phyloP scores from a whole-genome alignment of 75 land plant species.

The Picea glauca region DNA sequence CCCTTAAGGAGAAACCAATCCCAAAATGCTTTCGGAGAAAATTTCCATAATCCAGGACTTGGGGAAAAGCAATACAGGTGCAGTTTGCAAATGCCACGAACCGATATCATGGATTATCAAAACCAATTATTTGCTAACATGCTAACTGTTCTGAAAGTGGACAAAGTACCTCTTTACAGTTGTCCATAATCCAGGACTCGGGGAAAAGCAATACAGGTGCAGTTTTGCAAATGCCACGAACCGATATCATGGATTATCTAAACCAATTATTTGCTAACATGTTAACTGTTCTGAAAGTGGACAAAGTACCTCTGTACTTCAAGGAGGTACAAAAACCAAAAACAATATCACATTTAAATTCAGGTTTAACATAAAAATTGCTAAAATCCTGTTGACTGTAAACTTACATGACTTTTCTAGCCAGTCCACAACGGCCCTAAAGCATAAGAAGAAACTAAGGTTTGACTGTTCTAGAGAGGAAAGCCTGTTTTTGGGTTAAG shows the following conservation, averaged over 20 bases:
- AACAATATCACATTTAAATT: not conserved
- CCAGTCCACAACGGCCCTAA: not conserved
- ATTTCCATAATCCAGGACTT: too few relatives aligned
- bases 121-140: not conserved
- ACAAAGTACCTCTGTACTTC: not conserved
- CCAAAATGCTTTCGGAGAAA: too few relatives aligned
- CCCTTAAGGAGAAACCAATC: too few relatives aligned
- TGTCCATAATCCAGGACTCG: too few relatives aligned
- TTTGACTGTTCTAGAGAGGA: conserved; percentile 17
- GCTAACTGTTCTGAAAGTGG: not conserved
- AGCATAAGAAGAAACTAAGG: not conserved
- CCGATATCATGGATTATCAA: not conserved
- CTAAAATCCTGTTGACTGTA: too few relatives aligned
- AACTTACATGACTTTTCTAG: not conserved
- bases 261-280: not conserved
- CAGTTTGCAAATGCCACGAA: not conserved
- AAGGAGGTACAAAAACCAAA: not conserved
- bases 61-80: too few relatives aligned
- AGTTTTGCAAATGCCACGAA: not conserved
- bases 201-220: too few relatives aligned
- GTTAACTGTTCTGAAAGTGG: not conserved
- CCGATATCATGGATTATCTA: not conserved
- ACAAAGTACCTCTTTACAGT: not conserved
- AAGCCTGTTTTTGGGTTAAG: conserved; percentile 68
- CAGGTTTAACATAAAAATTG: not conserved